Percentiles rank a stretch among this genome's conserved stretches.
Evolutionary conservation across 805 yeast species (phyloP).

Genomic region (Kregervanrija fluxuum): DNA sequence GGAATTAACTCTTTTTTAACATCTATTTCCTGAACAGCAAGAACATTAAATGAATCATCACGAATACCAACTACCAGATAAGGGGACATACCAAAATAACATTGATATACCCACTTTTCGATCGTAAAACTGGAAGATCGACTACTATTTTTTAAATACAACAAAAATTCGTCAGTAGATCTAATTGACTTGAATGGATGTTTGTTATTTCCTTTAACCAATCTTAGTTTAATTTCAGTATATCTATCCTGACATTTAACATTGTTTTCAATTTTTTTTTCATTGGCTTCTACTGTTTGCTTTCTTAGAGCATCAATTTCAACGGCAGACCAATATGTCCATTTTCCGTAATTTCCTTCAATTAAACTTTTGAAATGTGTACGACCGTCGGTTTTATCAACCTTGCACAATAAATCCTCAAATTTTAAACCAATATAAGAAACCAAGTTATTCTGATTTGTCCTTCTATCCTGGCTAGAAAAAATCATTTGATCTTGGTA

Average conservation of each 20-base stretch:
- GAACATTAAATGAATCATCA: constrained; percentile 2
- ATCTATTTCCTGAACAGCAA: background rate
- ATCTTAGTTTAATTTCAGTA: constrained; percentile 10
- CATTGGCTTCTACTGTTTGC: background rate
- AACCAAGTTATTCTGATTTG: constrained; percentile 1
- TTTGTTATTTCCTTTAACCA: background rate
- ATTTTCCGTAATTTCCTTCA: constrained; percentile 7
- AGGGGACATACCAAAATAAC: constrained; percentile 10
- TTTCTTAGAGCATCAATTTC: constrained; percentile 8
- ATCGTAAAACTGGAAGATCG: constrained; percentile 1
- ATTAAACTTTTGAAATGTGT: constrained; percentile 9
- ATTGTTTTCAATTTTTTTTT: constrained; percentile 1
- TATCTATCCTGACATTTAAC: constrained; percentile 1
- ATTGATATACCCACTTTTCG: constrained; percentile 9
- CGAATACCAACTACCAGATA: constrained; percentile 10
- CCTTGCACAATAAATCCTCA: constrained; percentile 8
- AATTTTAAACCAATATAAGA: constrained; percentile 13
- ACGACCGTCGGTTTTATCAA: constrained; percentile 3
- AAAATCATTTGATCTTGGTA: constrained; percentile 8
- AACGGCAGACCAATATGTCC: constrained; percentile 8
- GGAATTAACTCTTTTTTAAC: constrained; percentile 5
- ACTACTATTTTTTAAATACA: constrained; percentile 1
- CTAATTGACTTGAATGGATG: background rate
- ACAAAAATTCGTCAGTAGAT: constrained; percentile 1
- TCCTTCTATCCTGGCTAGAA: constrained; percentile 7